Conservation (phyloP, 306 rosid genomes). For the Trifolium dubium region DNA sequence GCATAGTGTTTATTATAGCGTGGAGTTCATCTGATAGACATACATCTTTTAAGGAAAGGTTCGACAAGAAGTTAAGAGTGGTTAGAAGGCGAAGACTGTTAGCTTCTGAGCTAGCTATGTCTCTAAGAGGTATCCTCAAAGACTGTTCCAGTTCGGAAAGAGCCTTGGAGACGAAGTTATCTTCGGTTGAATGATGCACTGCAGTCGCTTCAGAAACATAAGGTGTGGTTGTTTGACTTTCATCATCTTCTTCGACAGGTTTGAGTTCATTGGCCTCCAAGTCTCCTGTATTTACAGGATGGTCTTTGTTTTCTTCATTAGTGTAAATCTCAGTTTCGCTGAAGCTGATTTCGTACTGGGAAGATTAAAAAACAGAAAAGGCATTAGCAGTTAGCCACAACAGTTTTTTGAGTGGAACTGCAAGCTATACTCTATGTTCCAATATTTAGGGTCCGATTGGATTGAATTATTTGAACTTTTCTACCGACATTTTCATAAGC, state of each 20-base stretch:
- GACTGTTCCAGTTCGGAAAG: slow-evolving; percentile 30
- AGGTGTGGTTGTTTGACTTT: not conserved
- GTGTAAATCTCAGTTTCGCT: slow-evolving; percentile 2
- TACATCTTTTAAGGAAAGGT: slow-evolving; percentile 29
- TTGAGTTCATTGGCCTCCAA: not conserved
- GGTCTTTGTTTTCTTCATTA: not conserved
- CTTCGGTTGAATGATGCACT: not conserved
- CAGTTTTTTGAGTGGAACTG: not conserved
- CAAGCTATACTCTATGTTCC: not conserved
- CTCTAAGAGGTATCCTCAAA: slow-evolving; percentile 37
- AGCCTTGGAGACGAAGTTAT: slow-evolving; percentile 19
- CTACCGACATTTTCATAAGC: too few species aligned
- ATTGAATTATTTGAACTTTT: too few species aligned
- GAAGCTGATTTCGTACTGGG: slow-evolving; percentile 4
- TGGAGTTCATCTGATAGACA: slow-evolving; percentile 26
- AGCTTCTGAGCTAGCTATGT: slow-evolving; percentile 37
- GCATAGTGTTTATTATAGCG: slow-evolving; percentile 25
- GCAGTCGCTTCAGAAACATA: slow-evolving; percentile 4
- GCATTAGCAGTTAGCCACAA: not conserved
- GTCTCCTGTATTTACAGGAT: not conserved
- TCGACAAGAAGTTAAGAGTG: slow-evolving; percentile 44
- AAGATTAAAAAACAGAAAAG: not conserved
- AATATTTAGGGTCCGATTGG: not conserved
- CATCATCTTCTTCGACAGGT: not conserved
- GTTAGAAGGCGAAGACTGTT: slow-evolving; percentile 30